These are phyloP conservation scores for Platanthera zijinensis DNA, from an alignment of 106 monocot genomes.

Conservation along the genomic window DNA sequence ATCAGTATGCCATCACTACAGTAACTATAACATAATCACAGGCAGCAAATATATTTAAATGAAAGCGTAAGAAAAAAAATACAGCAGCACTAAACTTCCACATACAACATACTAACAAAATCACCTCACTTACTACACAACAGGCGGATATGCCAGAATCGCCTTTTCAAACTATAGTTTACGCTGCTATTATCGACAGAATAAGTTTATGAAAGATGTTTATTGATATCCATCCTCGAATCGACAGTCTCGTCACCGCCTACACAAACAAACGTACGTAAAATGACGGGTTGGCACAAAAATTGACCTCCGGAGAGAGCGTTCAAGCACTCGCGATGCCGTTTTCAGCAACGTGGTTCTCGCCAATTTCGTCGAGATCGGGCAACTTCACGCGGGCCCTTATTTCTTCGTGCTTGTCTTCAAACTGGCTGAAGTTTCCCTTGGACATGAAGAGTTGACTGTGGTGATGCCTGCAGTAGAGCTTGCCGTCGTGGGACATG, in stretches of 20 bases:
- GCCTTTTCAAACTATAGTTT: neutral
- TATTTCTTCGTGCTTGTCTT: slow-evolving; percentile 10
- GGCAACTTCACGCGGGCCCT: slow-evolving; percentile 8
- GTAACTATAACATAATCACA: neutral
- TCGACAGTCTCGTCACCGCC: neutral
- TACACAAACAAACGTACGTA: neutral
- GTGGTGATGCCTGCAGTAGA: slow-evolving; percentile 78
- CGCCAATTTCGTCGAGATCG: neutral
- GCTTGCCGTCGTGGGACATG: slow-evolving; percentile 62
- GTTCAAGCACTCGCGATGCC: neutral
- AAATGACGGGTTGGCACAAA: neutral
- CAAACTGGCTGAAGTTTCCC: slow-evolving; percentile 61
- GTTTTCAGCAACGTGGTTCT: slow-evolving; percentile 3
- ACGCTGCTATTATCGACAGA: neutral
- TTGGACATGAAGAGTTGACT: slow-evolving; percentile 54
- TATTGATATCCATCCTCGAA: neutral
- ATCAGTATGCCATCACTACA: neutral
- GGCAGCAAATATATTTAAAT: neutral
- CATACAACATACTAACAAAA: neutral
- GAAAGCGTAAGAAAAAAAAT: neutral
- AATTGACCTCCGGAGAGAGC: neutral
- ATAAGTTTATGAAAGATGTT: neutral
- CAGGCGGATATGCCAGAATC: neutral
- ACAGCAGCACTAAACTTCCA: neutral
- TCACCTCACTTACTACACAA: neutral